Evolutionary conservation across 2,329 filamentous ascomycete species (phyloP).

Genomic region (Xylariaceae sp.): DNA sequence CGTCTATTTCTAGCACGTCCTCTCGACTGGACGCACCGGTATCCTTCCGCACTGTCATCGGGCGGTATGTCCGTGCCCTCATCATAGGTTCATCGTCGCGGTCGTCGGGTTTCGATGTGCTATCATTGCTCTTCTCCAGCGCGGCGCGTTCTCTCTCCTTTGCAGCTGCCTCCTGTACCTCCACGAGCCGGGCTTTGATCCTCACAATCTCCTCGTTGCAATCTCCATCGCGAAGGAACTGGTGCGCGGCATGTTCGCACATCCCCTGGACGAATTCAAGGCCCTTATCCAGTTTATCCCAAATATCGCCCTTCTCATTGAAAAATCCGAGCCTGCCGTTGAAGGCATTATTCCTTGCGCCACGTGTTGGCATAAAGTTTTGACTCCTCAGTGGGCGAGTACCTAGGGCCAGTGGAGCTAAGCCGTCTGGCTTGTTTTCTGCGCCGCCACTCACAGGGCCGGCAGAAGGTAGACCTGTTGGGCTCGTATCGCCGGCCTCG

Average conservation of each 20-base stretch:
- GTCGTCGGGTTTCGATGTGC: slow-evolving; percentile 1
- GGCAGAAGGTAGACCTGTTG: slow-evolving; percentile 24
- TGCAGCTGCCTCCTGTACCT: slow-evolving; percentile 60
- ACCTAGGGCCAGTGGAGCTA: slow-evolving; percentile 38
- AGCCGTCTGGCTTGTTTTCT: slow-evolving; percentile 20
- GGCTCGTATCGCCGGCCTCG: slow-evolving; percentile 28
- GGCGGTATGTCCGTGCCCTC: slow-evolving; percentile 49
- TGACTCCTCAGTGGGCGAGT: slow-evolving; percentile 37
- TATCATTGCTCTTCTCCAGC: slow-evolving; percentile 45
- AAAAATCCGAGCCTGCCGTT: slow-evolving; percentile 26
- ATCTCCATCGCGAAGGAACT: slow-evolving; percentile 83
- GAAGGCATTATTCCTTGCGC: slow-evolving; percentile 26
- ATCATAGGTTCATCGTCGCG: slow-evolving; percentile 15
- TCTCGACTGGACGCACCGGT: slow-evolving; percentile 28
- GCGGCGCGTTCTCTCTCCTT: slow-evolving; percentile 57
- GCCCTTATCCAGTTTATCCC: slow-evolving; percentile 73
- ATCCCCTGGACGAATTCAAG: slow-evolving; percentile 77
- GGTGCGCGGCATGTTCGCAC: slow-evolving; percentile 84
- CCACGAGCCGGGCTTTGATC: slow-evolving; percentile 62
- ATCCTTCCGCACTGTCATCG: slow-evolving; percentile 53
- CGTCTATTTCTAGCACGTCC: slow-evolving; percentile 29
- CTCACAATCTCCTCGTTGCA: slow-evolving; percentile 74
- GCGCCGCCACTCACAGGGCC: slow-evolving; percentile 13
- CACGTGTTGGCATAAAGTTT: slow-evolving; percentile 24
- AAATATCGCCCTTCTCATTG: slow-evolving; percentile 47